Conservation (phyloP, 805 yeast genomes). For the Yamadazyma insecticola region DNA sequence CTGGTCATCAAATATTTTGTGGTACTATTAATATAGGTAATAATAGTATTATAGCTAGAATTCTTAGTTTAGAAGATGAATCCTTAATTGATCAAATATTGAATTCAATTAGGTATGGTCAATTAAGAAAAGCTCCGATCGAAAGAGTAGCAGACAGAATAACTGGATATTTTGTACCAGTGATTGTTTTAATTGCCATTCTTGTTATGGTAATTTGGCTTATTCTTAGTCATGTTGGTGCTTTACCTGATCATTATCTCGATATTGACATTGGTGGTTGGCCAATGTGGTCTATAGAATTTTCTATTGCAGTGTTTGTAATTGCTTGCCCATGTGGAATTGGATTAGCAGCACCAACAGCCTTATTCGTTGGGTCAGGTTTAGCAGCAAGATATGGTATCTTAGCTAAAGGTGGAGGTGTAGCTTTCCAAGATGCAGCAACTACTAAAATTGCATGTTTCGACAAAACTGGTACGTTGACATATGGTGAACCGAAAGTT, state of each 20-base stretch:
- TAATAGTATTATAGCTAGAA: constrained; percentile 47
- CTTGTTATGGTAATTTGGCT: constrained; percentile 70
- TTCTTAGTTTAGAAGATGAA: constrained; percentile 55
- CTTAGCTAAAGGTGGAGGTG: constrained; percentile 76
- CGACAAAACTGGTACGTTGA: constrained; percentile 77
- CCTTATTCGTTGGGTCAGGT: constrained; percentile 74
- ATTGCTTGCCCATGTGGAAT: constrained; percentile 86
- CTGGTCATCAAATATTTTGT: constrained; percentile 66
- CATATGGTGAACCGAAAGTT: constrained; percentile 58
- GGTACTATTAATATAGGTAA: constrained; percentile 69
- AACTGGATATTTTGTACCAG: constrained; percentile 71
- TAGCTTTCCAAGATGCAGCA: constrained; percentile 76
- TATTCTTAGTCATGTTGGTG: constrained; percentile 48
- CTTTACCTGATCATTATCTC: constrained; percentile 49
- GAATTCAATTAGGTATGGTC: constrained; percentile 67
- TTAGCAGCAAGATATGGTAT: constrained; percentile 75
- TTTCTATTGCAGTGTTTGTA: constrained; percentile 75
- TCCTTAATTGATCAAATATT: constrained; percentile 70
- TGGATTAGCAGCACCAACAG: constrained; percentile 83
- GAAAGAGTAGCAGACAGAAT: constrained; percentile 65
- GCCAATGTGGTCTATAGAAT: constrained; percentile 73
- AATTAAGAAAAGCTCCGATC: constrained; percentile 66
- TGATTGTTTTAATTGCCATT: constrained; percentile 57
- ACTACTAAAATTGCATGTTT: constrained; percentile 60
- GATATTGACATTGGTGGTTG: constrained; percentile 71